Percentiles rank a stretch among this genome's conserved stretches.
Evolutionary conservation across 202 grass and related monocot genomes (phyloP).

Genomic region (Dendrocalamus latiflorus): DNA sequence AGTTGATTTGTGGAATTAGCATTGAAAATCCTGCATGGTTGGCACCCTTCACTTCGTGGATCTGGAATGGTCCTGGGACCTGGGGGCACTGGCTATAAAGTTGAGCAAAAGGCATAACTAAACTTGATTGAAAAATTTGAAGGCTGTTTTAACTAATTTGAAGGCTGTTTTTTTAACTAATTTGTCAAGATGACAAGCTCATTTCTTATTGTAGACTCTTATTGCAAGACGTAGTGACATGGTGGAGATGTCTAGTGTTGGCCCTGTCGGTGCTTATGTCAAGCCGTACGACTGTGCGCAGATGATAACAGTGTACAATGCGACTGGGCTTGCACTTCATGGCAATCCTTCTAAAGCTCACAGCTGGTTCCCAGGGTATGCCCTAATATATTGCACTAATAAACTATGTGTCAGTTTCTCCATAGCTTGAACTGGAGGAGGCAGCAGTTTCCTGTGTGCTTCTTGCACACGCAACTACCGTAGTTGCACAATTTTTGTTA

Average conservation of each 20-base stretch:
- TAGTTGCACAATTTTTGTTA: neutral
- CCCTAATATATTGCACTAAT: neutral
- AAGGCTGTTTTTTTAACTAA: neutral
- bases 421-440: neutral
- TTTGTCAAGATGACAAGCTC: constrained; percentile 8
- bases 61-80: neutral
- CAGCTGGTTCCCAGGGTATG: constrained; percentile 95
- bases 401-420: neutral
- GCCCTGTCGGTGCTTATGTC: constrained; percentile 22
- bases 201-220: constrained; percentile 39
- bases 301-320: constrained; percentile 54
- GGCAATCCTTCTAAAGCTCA: constrained; percentile 50
- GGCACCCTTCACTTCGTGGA: neutral
- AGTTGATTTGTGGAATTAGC: neutral
- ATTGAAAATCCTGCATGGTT: neutral
- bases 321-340: constrained; percentile 45
- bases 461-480: neutral
- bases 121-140: neutral
- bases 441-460: neutral
- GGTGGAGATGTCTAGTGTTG: constrained; percentile 52
- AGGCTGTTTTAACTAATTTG: neutral
- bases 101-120: neutral
- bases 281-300: constrained; percentile 39
- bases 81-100: neutral
- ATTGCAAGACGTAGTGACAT: constrained; percentile 79